These are phyloP conservation scores for Aspergillus fumigatiaffinis DNA, from an alignment of 2,329 filamentous ascomycete genomes.

Conservation along the genomic window DNA sequence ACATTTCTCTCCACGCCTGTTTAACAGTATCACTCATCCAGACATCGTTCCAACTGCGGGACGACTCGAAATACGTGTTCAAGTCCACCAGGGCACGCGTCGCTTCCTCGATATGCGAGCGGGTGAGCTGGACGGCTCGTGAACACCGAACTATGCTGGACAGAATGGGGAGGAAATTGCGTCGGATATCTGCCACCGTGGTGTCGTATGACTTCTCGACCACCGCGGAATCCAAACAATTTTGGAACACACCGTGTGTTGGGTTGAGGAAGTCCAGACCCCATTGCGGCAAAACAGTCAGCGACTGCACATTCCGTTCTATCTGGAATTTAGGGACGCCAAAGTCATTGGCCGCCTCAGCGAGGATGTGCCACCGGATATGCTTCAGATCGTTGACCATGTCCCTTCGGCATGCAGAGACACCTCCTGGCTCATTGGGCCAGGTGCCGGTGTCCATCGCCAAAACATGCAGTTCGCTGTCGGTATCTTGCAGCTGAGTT, in stretches of 20 bases:
- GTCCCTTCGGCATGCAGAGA: conserved; percentile 53
- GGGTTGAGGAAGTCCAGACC: conserved; percentile 52
- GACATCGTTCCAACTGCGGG: conserved; percentile 48
- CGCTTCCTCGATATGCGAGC: conserved; percentile 42
- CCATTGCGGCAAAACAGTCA: conserved; percentile 54
- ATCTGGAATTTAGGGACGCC: conserved; percentile 55
- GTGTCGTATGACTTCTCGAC: conserved; percentile 45
- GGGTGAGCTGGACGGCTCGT: conserved; percentile 43
- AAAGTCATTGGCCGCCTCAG: conserved; percentile 54
- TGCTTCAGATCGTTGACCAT: conserved; percentile 52
- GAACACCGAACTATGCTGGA: conserved; percentile 49
- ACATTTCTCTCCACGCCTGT: conserved; percentile 45
- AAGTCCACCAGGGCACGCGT: conserved; percentile 48
- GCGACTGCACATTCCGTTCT: conserved; percentile 52
- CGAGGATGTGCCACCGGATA: conserved; percentile 53
- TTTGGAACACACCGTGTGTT: conserved; percentile 52
- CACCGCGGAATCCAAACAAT: conserved; percentile 50
- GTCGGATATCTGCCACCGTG: conserved; percentile 42
- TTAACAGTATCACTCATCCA: conserved; percentile 46
- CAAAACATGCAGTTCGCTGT: conserved; percentile 49
- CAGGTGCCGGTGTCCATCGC: conserved; percentile 52
- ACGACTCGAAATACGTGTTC: conserved; percentile 48
- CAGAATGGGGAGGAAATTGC: conserved; percentile 52
- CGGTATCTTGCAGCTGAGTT: conserved; percentile 46
- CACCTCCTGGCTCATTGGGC: conserved; percentile 52